These are phyloP conservation scores for Tolypocladium nubicola DNA, from an alignment of 2,329 filamentous ascomycete genomes.

Conservation along the genomic window DNA sequence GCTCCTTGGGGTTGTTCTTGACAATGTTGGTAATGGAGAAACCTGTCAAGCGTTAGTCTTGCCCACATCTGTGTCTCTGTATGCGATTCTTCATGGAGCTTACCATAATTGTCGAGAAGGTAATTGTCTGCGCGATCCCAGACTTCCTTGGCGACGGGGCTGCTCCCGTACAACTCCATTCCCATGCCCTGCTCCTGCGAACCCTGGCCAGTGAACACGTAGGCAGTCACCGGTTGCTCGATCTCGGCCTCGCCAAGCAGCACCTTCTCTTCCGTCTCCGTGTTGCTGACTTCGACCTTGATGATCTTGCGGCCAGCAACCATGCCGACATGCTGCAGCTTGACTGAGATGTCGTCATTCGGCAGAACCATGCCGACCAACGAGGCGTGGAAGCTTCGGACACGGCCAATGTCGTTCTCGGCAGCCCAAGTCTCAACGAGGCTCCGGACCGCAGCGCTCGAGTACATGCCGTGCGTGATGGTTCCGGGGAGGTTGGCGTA, in stretches of 20 bases:
- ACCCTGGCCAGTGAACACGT: constrained; percentile 96
- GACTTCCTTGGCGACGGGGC: constrained; percentile 87
- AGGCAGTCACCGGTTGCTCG: constrained; percentile 91
- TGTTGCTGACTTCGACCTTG: constrained; percentile 94
- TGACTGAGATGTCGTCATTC: constrained; percentile 90
- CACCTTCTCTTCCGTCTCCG: constrained; percentile 94
- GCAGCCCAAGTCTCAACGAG: constrained; percentile 98
- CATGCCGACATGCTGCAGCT: constrained; percentile 95
- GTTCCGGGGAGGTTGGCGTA: constrained; percentile 94
- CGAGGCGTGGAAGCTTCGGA: constrained; percentile 92
- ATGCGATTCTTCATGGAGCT: constrained; percentile 17
- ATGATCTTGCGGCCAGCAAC: constrained; percentile 97
- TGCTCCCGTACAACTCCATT: constrained; percentile 96
- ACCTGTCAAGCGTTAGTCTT: constrained; percentile 32
- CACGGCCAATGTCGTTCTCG: constrained; percentile 95
- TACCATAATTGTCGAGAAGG: constrained; percentile 97
- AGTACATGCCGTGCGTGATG: constrained; percentile 99
- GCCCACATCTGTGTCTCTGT: background rate
- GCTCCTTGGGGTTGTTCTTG: constrained; percentile 98
- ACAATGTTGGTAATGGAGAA: constrained; percentile 98
- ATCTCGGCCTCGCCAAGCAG: constrained; percentile 92
- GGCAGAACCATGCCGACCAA: constrained; percentile 98
- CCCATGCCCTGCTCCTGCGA: constrained; percentile 99
- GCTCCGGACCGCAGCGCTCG: constrained; percentile 89
- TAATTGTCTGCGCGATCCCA: constrained; percentile 98